phyloP scores from a whole-genome alignment of 1,284 basidiomycete genomes.

The Sanghuangporus sanghuang region DNA sequence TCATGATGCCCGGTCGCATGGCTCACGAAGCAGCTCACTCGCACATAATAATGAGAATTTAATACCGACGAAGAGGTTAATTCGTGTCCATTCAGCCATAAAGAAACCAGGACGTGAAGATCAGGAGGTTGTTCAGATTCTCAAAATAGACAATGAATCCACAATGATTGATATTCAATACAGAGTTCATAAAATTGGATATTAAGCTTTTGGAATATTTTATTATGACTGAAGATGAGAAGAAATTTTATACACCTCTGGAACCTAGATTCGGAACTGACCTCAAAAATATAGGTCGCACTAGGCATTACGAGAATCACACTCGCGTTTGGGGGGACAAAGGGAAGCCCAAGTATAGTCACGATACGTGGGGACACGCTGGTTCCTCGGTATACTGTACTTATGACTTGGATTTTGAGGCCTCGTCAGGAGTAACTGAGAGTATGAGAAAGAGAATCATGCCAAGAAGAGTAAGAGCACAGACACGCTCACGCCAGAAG shows the following conservation, averaged over 20 bases:
- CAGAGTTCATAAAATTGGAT: not conserved
- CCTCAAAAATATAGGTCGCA: not conserved
- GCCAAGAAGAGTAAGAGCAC: not conserved
- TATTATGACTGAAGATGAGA: not conserved
- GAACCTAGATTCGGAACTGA: not conserved
- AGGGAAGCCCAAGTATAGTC: not conserved
- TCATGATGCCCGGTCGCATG: not conserved
- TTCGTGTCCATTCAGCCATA: not conserved
- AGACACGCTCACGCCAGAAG: not conserved
- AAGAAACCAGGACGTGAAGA: not conserved
- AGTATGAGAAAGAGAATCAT: not conserved
- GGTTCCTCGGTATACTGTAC: not conserved
- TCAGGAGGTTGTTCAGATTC: not conserved
- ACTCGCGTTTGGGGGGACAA: not conserved
- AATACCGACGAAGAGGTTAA: no score
- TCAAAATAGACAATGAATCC: not conserved
- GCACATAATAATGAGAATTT: no score
- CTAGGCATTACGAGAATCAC: not conserved
- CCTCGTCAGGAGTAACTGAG: not conserved
- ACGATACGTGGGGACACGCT: not conserved
- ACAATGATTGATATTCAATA: not conserved
- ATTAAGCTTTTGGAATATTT: not conserved
- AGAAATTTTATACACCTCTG: not conserved
- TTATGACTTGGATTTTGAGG: not conserved
- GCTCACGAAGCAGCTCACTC: not conserved